Base-by-base conservation (phyloP, 2,329 filamentous ascomycete species). In the Gliomastix tumulicola region DNA sequence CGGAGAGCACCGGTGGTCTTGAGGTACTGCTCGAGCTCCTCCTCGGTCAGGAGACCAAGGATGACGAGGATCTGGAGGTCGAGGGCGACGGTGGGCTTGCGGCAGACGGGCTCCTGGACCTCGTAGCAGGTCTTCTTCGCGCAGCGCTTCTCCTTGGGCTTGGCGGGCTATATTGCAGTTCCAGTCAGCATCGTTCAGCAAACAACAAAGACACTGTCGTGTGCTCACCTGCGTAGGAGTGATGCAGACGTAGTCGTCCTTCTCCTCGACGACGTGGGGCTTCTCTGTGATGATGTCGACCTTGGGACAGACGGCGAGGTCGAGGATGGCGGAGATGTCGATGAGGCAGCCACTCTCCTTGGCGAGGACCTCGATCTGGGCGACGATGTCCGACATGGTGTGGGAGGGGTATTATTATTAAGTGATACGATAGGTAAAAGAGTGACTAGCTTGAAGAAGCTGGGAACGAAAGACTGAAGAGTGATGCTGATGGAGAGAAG, bases 21-120 rank as follows among this genome's bases (percentile, higher is more conserved):
- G 18, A 50, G 45, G 39, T 49, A 50, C 37, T 44, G 32, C 17
- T 48, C 39, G 22, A 50, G 45, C 18, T 48, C 41, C 21, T 46
- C 43, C 30, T 46, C 36, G 19, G 41, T 44, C 4, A 49, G 39
- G 22, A 49, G 45, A 13, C 39, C 47, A 11, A 48, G 37, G n/a
- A 44, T 25, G 21, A 47, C 34, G 10, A 49, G 42, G 32, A 45
- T 34, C 32, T 47, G 40, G 6, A 49, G 37, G 39, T 48, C 47
- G n/a, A 44, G 32, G 20, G 37, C 21, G 30, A 49, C 44, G 16
- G 40, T 41, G 35, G 39, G 35, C 42, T 48, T 47, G 23, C 41
- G 33, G 47, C 47, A 49, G 35, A 45, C 44, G 27, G 44, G 28
- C 33, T 48, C 34, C 23, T 35, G 37, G 22, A 47, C 45, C 34